Base-by-base conservation (phyloP, 805 yeast genomes). In the Yamadazyma insecticola region DNA sequence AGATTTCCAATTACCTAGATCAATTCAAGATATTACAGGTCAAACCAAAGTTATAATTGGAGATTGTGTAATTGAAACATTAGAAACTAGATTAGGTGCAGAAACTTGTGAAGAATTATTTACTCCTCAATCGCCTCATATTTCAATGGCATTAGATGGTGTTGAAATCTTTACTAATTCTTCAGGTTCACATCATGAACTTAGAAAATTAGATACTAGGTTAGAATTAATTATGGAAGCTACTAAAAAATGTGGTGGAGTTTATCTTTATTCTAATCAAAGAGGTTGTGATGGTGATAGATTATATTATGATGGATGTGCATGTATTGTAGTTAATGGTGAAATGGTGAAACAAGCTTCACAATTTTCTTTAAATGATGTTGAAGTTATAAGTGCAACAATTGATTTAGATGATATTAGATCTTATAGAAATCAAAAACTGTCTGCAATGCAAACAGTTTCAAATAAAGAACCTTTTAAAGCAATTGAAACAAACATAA, bases 201-300 rank as follows among this genome's bases (percentile, higher is more conserved):
- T 92, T 41, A 70, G 98, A 40, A 92, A 92, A 53, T 70, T 94
- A 42, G 76, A 90, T 60, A 78, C 86, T 5, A 74, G 99, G 48
- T 66, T 92, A 64, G 74, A 81, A 35, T 69, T 92, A 50, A 92
- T 92, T 45, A 74, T 78, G 11, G 96, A 86, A 51, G 97, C 98
- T 2, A 89, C 97, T 2, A 74, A 86, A 32, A 88, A 92, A 58
- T 89, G 97, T 53, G 99, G 99, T 32, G 99, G 99, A 21, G 76
- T 92, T 16, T 92, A 92, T 48, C 63, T 92, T 29, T 92, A 92
- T 48, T 75, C 97, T 12, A 92, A 92, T 59, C 99, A 94, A 60
- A 79, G 83, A 43, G 99, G 99, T 2, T 92, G 99, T 56, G 99
- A 92, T 55, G 99, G 99, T 45, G 99, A 94, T 53, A 71, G 99